Percentiles rank a stretch among this genome's conserved stretches.
These are phyloP conservation scores for Colletotrichum aenigma DNA, from an alignment of 2,329 filamentous ascomycete genomes.

Conservation along the genomic window DNA sequence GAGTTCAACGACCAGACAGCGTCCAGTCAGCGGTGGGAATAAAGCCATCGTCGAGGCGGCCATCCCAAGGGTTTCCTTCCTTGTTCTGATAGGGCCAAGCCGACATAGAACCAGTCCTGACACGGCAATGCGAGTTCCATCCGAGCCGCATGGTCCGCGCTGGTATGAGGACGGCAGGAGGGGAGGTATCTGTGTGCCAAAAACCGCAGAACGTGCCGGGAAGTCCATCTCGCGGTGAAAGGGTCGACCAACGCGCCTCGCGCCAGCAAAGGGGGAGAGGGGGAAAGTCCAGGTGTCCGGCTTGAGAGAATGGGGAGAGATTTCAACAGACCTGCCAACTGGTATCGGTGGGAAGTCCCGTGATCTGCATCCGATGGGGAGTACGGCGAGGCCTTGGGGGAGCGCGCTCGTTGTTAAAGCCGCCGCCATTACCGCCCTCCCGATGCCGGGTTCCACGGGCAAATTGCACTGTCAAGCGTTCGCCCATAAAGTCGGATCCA, in stretches of 20 bases:
- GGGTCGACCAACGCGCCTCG: slow-evolving; percentile 1
- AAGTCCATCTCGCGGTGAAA: not conserved
- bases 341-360: slow-evolving; percentile 95
- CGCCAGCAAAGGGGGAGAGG: slow-evolving; percentile 22
- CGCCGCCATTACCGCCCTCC: slow-evolving; percentile 40
- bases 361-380: slow-evolving; percentile 95
- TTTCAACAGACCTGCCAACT: slow-evolving; percentile 98
- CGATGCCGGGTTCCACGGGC: slow-evolving; percentile 79
- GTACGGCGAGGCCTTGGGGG: slow-evolving; percentile 86
- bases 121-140: slow-evolving; percentile 18
- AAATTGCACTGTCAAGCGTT: slow-evolving; percentile 97
- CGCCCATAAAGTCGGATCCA: slow-evolving; percentile 97
- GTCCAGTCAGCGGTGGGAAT: not conserved
- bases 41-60: not conserved
- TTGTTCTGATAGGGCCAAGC: not conserved
- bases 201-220: not conserved
- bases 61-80: slow-evolving; percentile 17
- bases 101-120: slow-evolving; percentile 19
- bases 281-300: slow-evolving; percentile 43
- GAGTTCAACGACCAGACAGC: not conserved
- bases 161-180: not conserved
- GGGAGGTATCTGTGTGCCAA: not conserved
- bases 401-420: slow-evolving; percentile 56
- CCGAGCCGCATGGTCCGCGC: not conserved
- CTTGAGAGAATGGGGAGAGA: slow-evolving; percentile 63